Evolutionary conservation across 768 basidiomycete genomes (phyloP).

Genomic region (Termitomyces sp.): DNA sequence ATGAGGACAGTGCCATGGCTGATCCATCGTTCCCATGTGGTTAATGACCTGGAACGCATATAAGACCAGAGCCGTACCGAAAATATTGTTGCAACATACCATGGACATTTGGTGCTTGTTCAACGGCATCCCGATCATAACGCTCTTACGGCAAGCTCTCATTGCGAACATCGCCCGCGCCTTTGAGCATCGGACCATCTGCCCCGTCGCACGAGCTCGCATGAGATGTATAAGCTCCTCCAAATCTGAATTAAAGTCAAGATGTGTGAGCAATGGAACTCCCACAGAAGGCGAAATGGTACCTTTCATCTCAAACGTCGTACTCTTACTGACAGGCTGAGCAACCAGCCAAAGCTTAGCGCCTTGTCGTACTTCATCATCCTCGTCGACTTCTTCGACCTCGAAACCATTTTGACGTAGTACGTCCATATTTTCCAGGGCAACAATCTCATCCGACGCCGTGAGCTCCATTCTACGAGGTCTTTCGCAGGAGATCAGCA

Average conservation of each 20-base stretch:
- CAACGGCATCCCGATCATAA: conserved; percentile 91
- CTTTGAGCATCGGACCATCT: conserved; percentile 90
- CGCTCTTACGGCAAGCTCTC: conserved; percentile 92
- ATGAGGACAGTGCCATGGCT: conserved; percentile 88
- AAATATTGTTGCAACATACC: conserved; percentile 31
- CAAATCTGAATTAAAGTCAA: conserved; percentile 50
- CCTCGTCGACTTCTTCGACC: conserved; percentile 50
- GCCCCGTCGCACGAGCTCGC: conserved; percentile 67
- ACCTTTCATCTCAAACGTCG: conserved; percentile 88
- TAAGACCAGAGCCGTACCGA: neutral
- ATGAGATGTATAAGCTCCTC: conserved; percentile 90
- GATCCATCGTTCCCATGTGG: conserved; percentile 81
- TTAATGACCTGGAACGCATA: conserved; percentile 49
- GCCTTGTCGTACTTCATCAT: conserved; percentile 25
- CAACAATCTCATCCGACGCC: conserved; percentile 84
- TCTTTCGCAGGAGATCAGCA: conserved; percentile 33
- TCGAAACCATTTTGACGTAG: conserved; percentile 89
- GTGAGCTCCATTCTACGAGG: conserved; percentile 76
- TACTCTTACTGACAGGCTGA: conserved; percentile 89
- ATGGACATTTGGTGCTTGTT: conserved; percentile 71
- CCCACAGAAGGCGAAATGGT: conserved; percentile 1
- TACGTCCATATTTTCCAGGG: conserved; percentile 81
- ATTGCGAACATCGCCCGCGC: conserved; percentile 94
- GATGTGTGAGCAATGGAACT: neutral
- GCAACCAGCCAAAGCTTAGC: conserved; percentile 61